These are phyloP conservation scores for Mariannaea sp. DNA, from an alignment of 2,329 filamentous ascomycete species.

Conservation along the genomic window DNA sequence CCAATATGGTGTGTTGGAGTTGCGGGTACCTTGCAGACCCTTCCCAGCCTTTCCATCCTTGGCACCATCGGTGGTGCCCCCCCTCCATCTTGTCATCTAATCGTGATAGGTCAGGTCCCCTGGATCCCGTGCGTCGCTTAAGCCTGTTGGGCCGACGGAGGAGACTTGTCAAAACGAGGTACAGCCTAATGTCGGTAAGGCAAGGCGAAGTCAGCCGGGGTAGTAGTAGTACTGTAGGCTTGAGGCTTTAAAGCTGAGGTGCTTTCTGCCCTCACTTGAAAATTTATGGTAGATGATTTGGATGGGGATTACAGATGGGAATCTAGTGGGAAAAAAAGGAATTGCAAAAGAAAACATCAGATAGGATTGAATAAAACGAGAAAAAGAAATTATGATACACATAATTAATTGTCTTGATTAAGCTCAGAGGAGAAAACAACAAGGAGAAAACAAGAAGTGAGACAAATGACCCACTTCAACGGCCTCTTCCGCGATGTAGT, in stretches of 20 bases:
- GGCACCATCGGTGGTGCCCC: background rate
- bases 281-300: background rate
- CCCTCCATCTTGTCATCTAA: conserved; percentile 1
- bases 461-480: background rate
- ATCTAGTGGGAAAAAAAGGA: background rate
- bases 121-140: background rate
- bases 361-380: background rate
- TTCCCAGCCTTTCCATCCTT: conserved; percentile 1
- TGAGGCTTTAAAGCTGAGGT: no score
- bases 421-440: background rate
- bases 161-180: conserved; percentile 1
- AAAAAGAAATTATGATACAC: no score
- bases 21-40: conserved; percentile 37
- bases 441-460: background rate
- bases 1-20: conserved; percentile 20
- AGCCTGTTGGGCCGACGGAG: conserved; percentile 2
- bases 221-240: no score
- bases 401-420: no score
- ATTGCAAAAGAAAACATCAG: background rate
- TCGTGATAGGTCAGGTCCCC: conserved; percentile 7
- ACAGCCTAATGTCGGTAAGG: conserved; percentile 7
- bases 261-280: background rate
- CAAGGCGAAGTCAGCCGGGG: background rate
- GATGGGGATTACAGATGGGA: background rate
- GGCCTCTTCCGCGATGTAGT: background rate